phyloP scores from a whole-genome alignment of 345 rosid species.

The Salix dunnii region DNA sequence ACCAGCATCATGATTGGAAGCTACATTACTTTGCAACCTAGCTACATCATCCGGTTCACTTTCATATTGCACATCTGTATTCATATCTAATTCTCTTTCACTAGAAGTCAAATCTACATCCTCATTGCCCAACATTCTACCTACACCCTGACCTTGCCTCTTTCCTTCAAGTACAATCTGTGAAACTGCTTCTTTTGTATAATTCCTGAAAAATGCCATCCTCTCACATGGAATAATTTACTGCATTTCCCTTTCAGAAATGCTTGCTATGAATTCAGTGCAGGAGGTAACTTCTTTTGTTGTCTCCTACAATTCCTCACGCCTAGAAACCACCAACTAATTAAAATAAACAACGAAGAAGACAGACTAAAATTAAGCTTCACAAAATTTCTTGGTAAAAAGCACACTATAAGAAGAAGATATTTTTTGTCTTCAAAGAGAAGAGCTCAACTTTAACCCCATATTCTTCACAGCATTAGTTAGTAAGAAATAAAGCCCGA shows the following conservation, averaged over 20 bases:
- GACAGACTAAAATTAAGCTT: background rate
- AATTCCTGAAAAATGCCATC: slow-evolving; percentile 88
- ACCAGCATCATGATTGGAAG: slow-evolving; percentile 30
- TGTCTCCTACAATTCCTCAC: slow-evolving; percentile 13
- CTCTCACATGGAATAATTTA: slow-evolving; percentile 45
- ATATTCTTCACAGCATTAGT: background rate
- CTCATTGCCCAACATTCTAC: slow-evolving; percentile 45
- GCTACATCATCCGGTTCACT: slow-evolving; percentile 57
- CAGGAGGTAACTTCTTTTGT: slow-evolving; percentile 5
- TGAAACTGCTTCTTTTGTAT: slow-evolving; percentile 53
- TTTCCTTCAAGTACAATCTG: slow-evolving; percentile 61
- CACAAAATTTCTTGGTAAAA: background rate
- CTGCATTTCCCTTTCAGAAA: slow-evolving; percentile 4
- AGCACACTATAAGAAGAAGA: background rate
- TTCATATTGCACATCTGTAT: slow-evolving; percentile 61
- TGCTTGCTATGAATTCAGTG: background rate
- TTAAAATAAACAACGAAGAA: background rate
- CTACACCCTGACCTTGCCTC: slow-evolving; percentile 39
- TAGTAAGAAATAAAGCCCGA: background rate
- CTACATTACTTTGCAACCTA: slow-evolving; percentile 44
- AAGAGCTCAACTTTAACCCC: background rate
- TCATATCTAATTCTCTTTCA: slow-evolving; percentile 76
- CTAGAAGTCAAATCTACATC: slow-evolving; percentile 42
- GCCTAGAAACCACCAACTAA: slow-evolving; percentile 17
- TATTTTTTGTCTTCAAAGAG: background rate